Conservation (phyloP, 805 yeast species). For the Tetrapisispora fleetii region DNA sequence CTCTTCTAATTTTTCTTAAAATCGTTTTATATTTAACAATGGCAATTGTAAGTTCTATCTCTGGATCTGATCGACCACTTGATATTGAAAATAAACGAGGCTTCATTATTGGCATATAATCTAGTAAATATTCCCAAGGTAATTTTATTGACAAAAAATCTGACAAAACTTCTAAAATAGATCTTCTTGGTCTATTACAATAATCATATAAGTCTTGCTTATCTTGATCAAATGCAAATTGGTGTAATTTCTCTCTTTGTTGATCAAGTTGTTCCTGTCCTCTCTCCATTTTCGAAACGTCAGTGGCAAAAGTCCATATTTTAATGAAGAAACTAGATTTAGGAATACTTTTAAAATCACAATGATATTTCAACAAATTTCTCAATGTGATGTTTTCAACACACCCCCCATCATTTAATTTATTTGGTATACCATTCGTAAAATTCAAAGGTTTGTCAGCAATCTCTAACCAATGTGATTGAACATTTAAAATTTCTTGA, state of each 20-base stretch:
- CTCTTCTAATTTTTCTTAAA: constrained; percentile 63
- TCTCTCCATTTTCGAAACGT: constrained; percentile 25
- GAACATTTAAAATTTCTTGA: constrained; percentile 51
- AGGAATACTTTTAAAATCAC: constrained; percentile 78
- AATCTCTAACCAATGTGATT: constrained; percentile 54
- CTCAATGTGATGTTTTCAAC: constrained; percentile 58
- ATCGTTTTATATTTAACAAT: constrained; percentile 81
- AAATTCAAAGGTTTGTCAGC: constrained; percentile 46
- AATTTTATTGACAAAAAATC: constrained; percentile 72
- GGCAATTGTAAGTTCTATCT: constrained; percentile 66
- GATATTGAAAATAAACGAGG: constrained; percentile 86
- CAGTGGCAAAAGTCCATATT: constrained; percentile 67
- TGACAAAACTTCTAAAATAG: constrained; percentile 68
- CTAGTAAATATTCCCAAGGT: constrained; percentile 68
- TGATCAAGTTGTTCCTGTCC: constrained; percentile 35
- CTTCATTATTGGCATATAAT: constrained; percentile 64
- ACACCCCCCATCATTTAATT: constrained; percentile 47
- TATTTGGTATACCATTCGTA: constrained; percentile 21
- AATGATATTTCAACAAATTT: constrained; percentile 61
- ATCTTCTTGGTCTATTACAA: constrained; percentile 87
- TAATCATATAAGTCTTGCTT: constrained; percentile 80
- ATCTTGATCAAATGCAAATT: constrained; percentile 62
- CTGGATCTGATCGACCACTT: constrained; percentile 36
- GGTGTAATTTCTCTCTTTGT: constrained; percentile 66
- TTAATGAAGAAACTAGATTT: constrained; percentile 69